phyloP scores from a whole-genome alignment of 2,329 filamentous ascomycete species.

The Cyphellophora attinorum region DNA sequence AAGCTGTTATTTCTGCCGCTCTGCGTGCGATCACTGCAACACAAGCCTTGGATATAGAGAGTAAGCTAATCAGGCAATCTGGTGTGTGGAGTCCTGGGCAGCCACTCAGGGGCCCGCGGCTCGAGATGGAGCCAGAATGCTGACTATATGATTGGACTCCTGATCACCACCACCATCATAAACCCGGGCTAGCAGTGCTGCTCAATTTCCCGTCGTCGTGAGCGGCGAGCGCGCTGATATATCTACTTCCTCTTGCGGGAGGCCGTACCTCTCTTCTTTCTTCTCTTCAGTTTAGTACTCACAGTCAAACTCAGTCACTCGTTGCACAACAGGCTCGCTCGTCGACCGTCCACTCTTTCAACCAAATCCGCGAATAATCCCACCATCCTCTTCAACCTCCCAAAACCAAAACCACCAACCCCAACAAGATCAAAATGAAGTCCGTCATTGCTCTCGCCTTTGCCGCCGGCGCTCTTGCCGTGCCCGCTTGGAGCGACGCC shows the following conservation, averaged over 20 bases:
- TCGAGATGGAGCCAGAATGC: too few relatives aligned
- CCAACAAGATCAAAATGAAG: conserved; percentile 12
- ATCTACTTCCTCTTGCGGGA: neutral
- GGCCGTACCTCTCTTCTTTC: neutral
- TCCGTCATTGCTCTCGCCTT: conserved; percentile 13
- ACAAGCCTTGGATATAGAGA: too few relatives aligned
- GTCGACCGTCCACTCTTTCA: conserved; percentile 1
- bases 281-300: conserved; percentile 1
- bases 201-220: conserved; percentile 1
- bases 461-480: conserved; percentile 13
- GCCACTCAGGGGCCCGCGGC: too few relatives aligned
- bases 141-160: too few relatives aligned
- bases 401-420: neutral
- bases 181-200: conserved; percentile 1
- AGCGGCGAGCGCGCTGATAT: neutral
- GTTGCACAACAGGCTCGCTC: neutral
- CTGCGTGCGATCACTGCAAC: too few relatives aligned
- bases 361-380: neutral
- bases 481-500: conserved; percentile 6
- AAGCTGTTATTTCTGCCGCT: too few relatives aligned
- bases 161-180: neutral
- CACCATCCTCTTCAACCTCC: neutral
- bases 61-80: too few relatives aligned
- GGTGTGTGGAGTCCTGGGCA: too few relatives aligned
- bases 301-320: conserved; percentile 1